phyloP scores from a whole-genome alignment of 192 early-diverging fungal species.

The Podila horticola region DNA sequence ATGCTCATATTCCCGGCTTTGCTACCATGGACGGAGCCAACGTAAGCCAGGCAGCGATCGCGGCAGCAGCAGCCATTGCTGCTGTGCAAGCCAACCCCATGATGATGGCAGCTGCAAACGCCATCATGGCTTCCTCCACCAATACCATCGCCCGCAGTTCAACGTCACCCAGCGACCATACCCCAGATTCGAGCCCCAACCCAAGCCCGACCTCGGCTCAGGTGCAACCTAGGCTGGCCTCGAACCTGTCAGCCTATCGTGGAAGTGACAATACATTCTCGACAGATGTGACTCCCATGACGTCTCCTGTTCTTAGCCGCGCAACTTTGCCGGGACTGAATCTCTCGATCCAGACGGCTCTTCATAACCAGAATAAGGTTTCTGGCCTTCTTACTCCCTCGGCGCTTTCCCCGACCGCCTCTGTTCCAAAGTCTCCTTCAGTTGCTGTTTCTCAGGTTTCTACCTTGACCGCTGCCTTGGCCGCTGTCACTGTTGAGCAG shows the following conservation, averaged over 20 bases:
- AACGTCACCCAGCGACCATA: slow-evolving; percentile 25
- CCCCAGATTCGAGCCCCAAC: slow-evolving; percentile 39
- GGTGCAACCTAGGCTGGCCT: not conserved
- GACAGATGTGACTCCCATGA: slow-evolving; percentile 47
- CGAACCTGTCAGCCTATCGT: slow-evolving; percentile 23
- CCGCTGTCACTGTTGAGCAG: slow-evolving; percentile 45
- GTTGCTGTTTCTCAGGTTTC: slow-evolving; percentile 29
- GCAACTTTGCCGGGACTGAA: slow-evolving; percentile 32
- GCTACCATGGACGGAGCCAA: slow-evolving; percentile 38
- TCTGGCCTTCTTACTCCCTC: slow-evolving; percentile 16
- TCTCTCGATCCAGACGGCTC: slow-evolving; percentile 32
- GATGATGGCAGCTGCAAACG: slow-evolving; percentile 49
- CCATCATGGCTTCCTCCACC: slow-evolving; percentile 35
- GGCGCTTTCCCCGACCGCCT: slow-evolving; percentile 22
- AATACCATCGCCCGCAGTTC: slow-evolving; percentile 4
- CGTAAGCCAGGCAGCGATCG: slow-evolving; percentile 61
- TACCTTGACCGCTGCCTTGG: slow-evolving; percentile 39
- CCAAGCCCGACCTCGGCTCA: slow-evolving; percentile 10
- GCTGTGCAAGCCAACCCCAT: slow-evolving; percentile 53
- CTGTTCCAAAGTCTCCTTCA: slow-evolving; percentile 27
- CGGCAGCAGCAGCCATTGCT: slow-evolving; percentile 62
- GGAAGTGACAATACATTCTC: slow-evolving; percentile 32
- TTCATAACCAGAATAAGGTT: not conserved
- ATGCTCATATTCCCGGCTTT: slow-evolving; percentile 38
- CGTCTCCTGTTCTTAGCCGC: slow-evolving; percentile 41